Evolutionary conservation across 345 rosid species (phyloP), one percentile per base, ranked within the genome.

Genomic region (Salix suchowensis): DNA sequence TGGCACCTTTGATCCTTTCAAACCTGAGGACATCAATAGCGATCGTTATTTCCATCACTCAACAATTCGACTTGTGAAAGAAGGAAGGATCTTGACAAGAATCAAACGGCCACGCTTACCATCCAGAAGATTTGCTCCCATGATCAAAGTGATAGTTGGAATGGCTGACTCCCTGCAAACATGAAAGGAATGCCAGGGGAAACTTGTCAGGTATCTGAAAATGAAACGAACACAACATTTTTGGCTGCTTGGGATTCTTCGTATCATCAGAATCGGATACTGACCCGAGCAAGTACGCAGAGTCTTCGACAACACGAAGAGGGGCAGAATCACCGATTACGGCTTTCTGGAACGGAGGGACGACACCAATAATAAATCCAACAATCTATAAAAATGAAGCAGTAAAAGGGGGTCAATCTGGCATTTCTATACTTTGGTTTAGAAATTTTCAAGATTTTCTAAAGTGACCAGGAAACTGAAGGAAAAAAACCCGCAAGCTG

Each of bases 41-140:
- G n/a, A 18, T 18, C 23, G 5, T 52, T 52, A 0, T 52, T n/a
- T 55, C 26, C 13, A 55, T 55, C 62, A n/a, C n/a, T 55, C 26
- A 55, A 55, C 26, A 8, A n/a, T n/a, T 9, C 26, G n/a, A 9
- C 62, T n/a, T 2, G 62, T n/a, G 61, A 55, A 7, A 5, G 58
- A 40, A 10, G 10, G 61, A 55, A 2, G 61, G 61, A 23, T 19
- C n/a, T 50, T 50, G 58, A 18, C 18, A 24, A 32, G 4, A 46
- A 23, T 7, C 2, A 18, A 21, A 16, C 7, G 37, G 54, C 15
- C 13, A 26, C 30, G 37, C 28, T 21, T 65, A 80, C 88, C 91
- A 60, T 72, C 34, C 2, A 80, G 79, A 77, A 88, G 91, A 79
- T 86, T 88, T 65, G 85, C 84, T 28, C 91, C 91, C 19, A 88